Conservation (phyloP, 2,329 filamentous ascomycete genomes). For the Colletotrichum truncatum region DNA sequence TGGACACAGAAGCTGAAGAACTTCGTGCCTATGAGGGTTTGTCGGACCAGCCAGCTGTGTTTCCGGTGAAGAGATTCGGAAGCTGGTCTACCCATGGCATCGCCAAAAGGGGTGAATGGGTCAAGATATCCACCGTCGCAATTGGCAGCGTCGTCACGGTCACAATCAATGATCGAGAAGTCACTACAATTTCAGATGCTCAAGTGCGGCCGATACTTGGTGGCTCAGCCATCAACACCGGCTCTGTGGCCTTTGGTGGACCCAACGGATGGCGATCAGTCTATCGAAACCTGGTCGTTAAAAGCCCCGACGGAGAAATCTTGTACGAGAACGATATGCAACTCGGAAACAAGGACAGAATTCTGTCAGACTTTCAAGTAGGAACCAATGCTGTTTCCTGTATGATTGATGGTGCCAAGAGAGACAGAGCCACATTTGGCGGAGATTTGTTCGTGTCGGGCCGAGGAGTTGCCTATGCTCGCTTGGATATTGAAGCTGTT, state of each 20-base stretch:
- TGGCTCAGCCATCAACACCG: slow-evolving; percentile 12
- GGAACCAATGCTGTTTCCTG: slow-evolving; percentile 17
- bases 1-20: neutral
- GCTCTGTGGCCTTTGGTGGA: slow-evolving; percentile 19
- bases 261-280: slow-evolving; percentile 15
- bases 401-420: slow-evolving; percentile 24
- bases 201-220: slow-evolving; percentile 6
- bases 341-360: neutral
- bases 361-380: slow-evolving; percentile 19
- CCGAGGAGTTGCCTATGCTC: slow-evolving; percentile 14
- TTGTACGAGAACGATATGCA: slow-evolving; percentile 17
- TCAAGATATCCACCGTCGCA: neutral
- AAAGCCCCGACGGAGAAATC: neutral
- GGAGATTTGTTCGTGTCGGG: slow-evolving; percentile 25
- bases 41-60: slow-evolving; percentile 6
- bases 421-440: slow-evolving; percentile 21
- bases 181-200: slow-evolving; percentile 10
- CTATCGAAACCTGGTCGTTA: slow-evolving; percentile 3
- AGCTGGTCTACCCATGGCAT: slow-evolving; percentile 2
- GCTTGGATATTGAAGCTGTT: neutral
- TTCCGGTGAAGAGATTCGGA: slow-evolving; percentile 12
- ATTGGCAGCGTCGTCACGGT: neutral
- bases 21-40: slow-evolving; percentile 13
- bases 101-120: neutral
- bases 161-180: neutral